These are phyloP conservation scores for Aurantiochytrium sp. DNA, from an alignment of 108 stramenopile genomes.

Conservation along the genomic window DNA sequence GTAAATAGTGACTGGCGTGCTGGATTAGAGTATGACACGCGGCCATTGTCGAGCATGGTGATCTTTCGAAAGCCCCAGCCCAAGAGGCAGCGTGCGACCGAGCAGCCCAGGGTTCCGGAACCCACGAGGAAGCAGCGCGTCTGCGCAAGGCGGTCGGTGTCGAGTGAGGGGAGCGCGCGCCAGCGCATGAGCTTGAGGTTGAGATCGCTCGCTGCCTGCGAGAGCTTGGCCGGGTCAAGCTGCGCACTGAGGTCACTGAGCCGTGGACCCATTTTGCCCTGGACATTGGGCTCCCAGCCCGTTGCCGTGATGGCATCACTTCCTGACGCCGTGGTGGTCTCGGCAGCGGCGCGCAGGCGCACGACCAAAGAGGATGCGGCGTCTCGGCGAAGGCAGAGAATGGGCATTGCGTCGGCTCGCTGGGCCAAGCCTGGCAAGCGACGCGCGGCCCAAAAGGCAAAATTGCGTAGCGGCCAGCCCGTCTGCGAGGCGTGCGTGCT, in stretches of 20 bases:
- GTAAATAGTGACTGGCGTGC: conserved; percentile 89
- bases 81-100: conserved; percentile 76
- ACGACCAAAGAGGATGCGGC: neutral
- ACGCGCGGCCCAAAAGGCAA: conserved; percentile 31
- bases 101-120: conserved; percentile 93
- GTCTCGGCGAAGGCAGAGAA: conserved; percentile 31
- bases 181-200: conserved; percentile 97
- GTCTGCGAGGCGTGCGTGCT: conserved; percentile 20
- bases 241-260: conserved; percentile 32
- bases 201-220: conserved; percentile 78
- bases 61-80: conserved; percentile 94
- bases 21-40: conserved; percentile 88
- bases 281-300: conserved; percentile 39
- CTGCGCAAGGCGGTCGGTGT: conserved; percentile 64
- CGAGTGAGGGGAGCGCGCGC: conserved; percentile 78
- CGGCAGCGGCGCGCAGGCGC: neutral
- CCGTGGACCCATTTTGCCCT: conserved; percentile 47
- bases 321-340: neutral
- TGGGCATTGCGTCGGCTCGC: neutral
- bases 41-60: conserved; percentile 86
- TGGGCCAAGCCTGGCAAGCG: neutral
- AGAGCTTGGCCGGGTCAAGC: conserved; percentile 47
- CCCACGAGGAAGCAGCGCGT: conserved; percentile 81
- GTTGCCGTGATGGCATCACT: neutral
- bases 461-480: conserved; percentile 44